Conservation (phyloP, 2,329 filamentous ascomycete species). For the Aspergillus spinulosporus region DNA sequence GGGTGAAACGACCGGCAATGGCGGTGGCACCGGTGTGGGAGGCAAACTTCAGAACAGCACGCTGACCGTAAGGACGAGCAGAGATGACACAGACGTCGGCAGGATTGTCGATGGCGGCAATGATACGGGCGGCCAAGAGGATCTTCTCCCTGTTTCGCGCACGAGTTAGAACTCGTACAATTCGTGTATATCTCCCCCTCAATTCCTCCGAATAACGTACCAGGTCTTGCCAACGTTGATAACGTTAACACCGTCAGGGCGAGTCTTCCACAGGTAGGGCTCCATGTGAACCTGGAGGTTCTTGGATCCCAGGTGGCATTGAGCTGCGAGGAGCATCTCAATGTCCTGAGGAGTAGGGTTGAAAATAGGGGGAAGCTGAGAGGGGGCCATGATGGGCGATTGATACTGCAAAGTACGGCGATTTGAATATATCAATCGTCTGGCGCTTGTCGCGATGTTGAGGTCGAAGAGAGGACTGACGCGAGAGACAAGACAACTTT, state of each 20-base stretch:
- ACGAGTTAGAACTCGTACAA: constrained; percentile 23
- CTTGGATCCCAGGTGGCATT: constrained; percentile 96
- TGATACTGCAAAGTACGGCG: constrained; percentile 42
- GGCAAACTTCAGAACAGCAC: constrained; percentile 99
- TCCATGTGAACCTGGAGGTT: constrained; percentile 99
- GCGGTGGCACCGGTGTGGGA: constrained; percentile 95
- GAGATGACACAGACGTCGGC: constrained; percentile 99
- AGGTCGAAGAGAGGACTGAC: constrained; percentile 34
- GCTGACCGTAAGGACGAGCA: constrained; percentile 98
- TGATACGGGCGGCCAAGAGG: constrained; percentile 96
- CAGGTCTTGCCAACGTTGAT: constrained; percentile 99
- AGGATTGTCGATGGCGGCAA: constrained; percentile 98
- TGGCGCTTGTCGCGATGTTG: constrained; percentile 46
- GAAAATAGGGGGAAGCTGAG: constrained; percentile 91
- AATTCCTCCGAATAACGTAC: constrained; percentile 55
- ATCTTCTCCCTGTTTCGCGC: constrained; percentile 84
- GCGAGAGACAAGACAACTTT: constrained; percentile 28
- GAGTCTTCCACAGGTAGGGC: constrained; percentile 99
- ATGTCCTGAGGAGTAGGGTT: constrained; percentile 98
- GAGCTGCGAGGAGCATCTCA: constrained; percentile 97
- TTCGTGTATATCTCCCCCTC: background rate
- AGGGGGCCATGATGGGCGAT: constrained; percentile 84
- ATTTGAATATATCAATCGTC: constrained; percentile 47
- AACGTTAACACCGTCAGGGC: constrained; percentile 96
- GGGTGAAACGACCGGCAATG: constrained; percentile 99